Conservation (phyloP, 2,329 filamentous ascomycete genomes). For the Phoma sp. region DNA sequence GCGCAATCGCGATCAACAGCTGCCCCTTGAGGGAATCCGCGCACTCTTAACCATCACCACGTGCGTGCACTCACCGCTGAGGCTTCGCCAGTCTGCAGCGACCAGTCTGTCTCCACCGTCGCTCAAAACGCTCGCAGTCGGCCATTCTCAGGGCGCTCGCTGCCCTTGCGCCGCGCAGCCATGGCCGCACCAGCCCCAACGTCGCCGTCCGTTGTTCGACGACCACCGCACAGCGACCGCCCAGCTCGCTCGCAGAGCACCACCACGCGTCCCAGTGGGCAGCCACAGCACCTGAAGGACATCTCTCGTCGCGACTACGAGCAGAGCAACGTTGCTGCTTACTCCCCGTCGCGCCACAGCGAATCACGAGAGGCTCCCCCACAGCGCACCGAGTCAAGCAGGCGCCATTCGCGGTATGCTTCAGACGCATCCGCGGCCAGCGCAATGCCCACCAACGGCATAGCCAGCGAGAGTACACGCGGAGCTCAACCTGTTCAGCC, state of each 20-base stretch:
- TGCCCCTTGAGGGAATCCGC: conserved; percentile 19
- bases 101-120: conserved; percentile 11
- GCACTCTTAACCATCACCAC: conserved; percentile 7
- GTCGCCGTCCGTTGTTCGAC: conserved; percentile 51
- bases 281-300: conserved; percentile 51
- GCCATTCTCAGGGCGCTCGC: conserved; percentile 22
- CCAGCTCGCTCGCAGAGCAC: conserved; percentile 48
- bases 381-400: conserved; percentile 62
- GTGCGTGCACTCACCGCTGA: background rate
- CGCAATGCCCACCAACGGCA: conserved; percentile 47
- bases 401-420: conserved; percentile 54
- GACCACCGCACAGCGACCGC: conserved; percentile 37
- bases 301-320: conserved; percentile 75
- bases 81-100: conserved; percentile 1
- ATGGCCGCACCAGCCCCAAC: conserved; percentile 48
- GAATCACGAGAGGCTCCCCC: conserved; percentile 64
- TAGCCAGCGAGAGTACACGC: conserved; percentile 41
- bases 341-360: conserved; percentile 64
- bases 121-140: conserved; percentile 13
- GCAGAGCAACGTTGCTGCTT: conserved; percentile 67
- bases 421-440: conserved; percentile 50
- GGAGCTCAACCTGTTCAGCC: conserved; percentile 27
- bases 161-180: conserved; percentile 34
- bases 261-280: conserved; percentile 32
- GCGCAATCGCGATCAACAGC: conserved; percentile 16